Evolutionary conservation across 257 asterid genomes (phyloP).

Genomic region (Phtheirospermum japonicum): DNA sequence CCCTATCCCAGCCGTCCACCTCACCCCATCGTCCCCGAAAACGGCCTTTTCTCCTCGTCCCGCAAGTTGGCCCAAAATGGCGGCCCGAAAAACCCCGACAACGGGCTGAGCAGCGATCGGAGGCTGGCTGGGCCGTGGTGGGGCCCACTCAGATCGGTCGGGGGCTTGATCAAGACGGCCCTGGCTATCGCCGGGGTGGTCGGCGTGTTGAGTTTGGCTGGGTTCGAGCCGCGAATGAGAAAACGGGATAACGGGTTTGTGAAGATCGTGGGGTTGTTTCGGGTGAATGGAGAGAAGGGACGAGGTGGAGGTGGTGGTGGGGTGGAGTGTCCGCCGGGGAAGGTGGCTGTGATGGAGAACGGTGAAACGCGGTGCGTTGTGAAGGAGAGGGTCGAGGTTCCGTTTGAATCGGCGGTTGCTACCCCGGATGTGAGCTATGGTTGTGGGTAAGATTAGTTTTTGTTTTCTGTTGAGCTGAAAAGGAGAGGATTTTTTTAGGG

Average conservation of each 20-base stretch:
- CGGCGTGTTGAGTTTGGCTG: slow-evolving; percentile 66
- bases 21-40: slow-evolving; percentile 43
- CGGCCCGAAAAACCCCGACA: slow-evolving; percentile 23
- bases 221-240: slow-evolving; percentile 63
- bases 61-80: slow-evolving; percentile 54
- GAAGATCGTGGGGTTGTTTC: slow-evolving; percentile 43
- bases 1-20: slow-evolving; percentile 86
- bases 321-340: slow-evolving; percentile 68
- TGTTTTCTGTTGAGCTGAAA: background rate
- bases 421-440: slow-evolving; percentile 88
- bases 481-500: slow-evolving; percentile 10
- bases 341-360: slow-evolving; percentile 57
- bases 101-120: background rate
- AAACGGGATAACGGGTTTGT: slow-evolving; percentile 49
- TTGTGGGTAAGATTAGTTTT: slow-evolving; percentile 53
- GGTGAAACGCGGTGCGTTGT: slow-evolving; percentile 80
- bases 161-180: slow-evolving; percentile 48
- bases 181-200: slow-evolving; percentile 67
- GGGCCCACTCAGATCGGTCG: slow-evolving; percentile 39
- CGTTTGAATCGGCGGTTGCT: slow-evolving; percentile 64
- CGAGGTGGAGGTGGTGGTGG: background rate
- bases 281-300: slow-evolving; percentile 33
- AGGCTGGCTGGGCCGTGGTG: slow-evolving; percentile 27
- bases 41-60: slow-evolving; percentile 42
- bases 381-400: slow-evolving; percentile 89